These are phyloP conservation scores for Amanita exitialis DNA, from an alignment of 768 basidiomycete species.

Conservation along the genomic window DNA sequence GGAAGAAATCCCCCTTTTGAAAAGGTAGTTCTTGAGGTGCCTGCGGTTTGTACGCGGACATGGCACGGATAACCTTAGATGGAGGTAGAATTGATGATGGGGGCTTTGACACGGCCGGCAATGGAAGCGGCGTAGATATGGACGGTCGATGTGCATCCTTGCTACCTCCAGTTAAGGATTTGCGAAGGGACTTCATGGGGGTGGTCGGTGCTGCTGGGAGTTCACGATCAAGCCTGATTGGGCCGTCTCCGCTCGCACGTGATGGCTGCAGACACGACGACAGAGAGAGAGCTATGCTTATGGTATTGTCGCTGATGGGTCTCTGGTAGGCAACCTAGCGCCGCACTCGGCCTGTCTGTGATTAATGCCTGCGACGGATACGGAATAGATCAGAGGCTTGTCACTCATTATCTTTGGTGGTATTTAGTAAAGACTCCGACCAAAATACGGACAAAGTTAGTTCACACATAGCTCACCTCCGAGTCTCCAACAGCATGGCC, in stretches of 20 bases:
- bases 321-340: background rate
- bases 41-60: constrained; percentile 51
- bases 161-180: constrained; percentile 53
- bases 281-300: no score
- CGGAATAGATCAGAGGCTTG: background rate
- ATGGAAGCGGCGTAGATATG: constrained; percentile 60
- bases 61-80: constrained; percentile 91
- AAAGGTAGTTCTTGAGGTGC: constrained; percentile 85
- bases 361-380: background rate
- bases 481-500: constrained; percentile 48
- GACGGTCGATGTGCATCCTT: constrained; percentile 51
- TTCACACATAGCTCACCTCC: constrained; percentile 8
- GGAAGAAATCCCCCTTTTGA: constrained; percentile 93
- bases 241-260: background rate
- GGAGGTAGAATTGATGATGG: constrained; percentile 68
- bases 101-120: constrained; percentile 63
- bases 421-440: background rate
- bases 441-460: constrained; percentile 16
- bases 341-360: background rate
- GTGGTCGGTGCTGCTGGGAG: background rate
- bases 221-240: no score
- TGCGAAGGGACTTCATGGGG: constrained; percentile 73
- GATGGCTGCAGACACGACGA: background rate
- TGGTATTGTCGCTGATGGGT: background rate
- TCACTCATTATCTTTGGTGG: background rate